Conservation (phyloP, 1,139 yeast genomes). For the Candida anutae region DNA sequence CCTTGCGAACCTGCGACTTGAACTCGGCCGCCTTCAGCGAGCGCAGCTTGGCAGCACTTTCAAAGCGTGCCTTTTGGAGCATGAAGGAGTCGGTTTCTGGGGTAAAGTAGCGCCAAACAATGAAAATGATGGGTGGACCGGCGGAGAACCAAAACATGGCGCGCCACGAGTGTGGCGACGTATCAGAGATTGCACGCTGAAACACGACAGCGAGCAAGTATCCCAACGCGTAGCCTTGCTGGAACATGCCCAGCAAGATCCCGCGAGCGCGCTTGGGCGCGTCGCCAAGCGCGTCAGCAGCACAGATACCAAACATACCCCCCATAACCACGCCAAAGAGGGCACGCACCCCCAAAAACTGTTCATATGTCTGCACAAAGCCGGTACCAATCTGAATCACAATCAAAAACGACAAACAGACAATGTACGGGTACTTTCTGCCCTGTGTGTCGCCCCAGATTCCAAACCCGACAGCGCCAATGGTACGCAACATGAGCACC, state of each 20-base stretch:
- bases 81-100: conserved; percentile 51
- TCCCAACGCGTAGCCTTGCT: conserved; percentile 71
- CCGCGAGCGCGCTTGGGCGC: conserved; percentile 59
- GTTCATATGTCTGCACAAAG: conserved; percentile 53
- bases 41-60: background rate
- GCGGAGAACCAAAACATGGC: conserved; percentile 76
- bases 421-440: conserved; percentile 61
- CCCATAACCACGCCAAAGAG: conserved; percentile 66
- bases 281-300: conserved; percentile 62
- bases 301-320: conserved; percentile 61
- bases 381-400: conserved; percentile 67
- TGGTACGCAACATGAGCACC: conserved; percentile 70
- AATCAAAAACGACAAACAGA: conserved; percentile 45
- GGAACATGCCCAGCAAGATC: conserved; percentile 57
- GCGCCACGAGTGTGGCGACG: conserved; percentile 53
- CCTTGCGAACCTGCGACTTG: background rate
- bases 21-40: background rate
- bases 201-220: conserved; percentile 58
- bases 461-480: conserved; percentile 73
- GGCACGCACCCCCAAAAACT: conserved; percentile 66
- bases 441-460: conserved; percentile 61
- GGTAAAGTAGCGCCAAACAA: conserved; percentile 43
- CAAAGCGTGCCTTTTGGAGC: conserved; percentile 6
- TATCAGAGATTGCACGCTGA: conserved; percentile 45
- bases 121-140: conserved; percentile 54